These are phyloP conservation scores for Solioccasus polychromus DNA, from an alignment of 768 basidiomycete genomes.

Conservation along the genomic window DNA sequence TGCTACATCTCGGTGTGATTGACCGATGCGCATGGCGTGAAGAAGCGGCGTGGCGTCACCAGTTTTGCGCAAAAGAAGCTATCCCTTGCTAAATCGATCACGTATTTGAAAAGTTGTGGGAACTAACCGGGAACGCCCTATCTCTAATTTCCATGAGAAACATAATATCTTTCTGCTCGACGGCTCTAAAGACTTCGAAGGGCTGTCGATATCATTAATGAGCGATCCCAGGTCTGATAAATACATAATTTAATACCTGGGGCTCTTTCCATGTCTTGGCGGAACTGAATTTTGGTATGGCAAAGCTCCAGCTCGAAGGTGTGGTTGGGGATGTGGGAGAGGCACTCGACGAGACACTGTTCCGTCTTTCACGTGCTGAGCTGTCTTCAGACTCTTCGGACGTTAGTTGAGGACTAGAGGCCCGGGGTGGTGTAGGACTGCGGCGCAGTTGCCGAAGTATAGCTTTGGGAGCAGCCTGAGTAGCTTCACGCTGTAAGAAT, in stretches of 20 bases:
- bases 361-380: slow-evolving; percentile 7
- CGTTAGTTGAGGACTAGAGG: slow-evolving; percentile 18
- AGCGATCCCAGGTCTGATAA: not conserved
- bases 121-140: slow-evolving; percentile 70
- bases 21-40: slow-evolving; percentile 83
- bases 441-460: slow-evolving; percentile 52
- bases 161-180: slow-evolving; percentile 80
- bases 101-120: not conserved
- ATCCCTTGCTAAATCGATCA: not conserved
- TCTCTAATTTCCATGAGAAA: slow-evolving; percentile 84
- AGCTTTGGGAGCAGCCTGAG: slow-evolving; percentile 52
- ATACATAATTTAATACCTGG: slow-evolving; percentile 37
- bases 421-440: slow-evolving; percentile 40
- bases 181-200: slow-evolving; percentile 74
- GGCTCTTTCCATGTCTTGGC: slow-evolving; percentile 47
- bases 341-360: slow-evolving; percentile 14
- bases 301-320: slow-evolving; percentile 12
- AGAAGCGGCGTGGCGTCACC: slow-evolving; percentile 87
- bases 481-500: slow-evolving; percentile 72
- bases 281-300: slow-evolving; percentile 11
- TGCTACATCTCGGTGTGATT: slow-evolving; percentile 75
- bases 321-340: slow-evolving; percentile 24
- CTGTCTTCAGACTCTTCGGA: slow-evolving; percentile 20
- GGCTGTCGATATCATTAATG: slow-evolving; percentile 33
- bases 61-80: slow-evolving; percentile 81